Conservation (phyloP, 345 rosid species). For the Geranium brycei region DNA sequence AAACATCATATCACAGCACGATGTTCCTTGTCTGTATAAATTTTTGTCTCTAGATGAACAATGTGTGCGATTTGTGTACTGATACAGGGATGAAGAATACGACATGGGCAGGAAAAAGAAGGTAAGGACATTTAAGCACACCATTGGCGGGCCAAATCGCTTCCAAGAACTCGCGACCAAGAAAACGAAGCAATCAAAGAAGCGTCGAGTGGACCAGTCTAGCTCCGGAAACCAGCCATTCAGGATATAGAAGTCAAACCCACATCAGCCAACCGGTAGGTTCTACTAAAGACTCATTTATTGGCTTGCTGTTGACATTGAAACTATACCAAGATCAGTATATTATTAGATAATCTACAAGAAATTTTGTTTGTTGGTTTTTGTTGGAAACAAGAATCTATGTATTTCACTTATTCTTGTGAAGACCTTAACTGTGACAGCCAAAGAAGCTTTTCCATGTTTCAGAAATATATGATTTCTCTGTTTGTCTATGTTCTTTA, state of each 20-base stretch:
- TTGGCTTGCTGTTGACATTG: constrained; percentile 2
- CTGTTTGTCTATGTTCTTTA: too few relatives aligned
- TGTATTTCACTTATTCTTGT: too few relatives aligned
- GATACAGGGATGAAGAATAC: constrained; percentile 80
- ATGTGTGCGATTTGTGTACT: constrained; percentile 3
- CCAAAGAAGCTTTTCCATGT: too few relatives aligned
- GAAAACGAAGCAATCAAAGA: constrained; percentile 27
- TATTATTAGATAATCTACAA: too few relatives aligned
- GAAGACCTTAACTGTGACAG: too few relatives aligned
- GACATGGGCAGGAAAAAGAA: constrained; percentile 91
- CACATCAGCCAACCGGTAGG: too few relatives aligned
- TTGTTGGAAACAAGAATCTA: too few relatives aligned
- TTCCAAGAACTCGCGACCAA: constrained; percentile 56
- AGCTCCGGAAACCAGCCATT: constrained; percentile 32
- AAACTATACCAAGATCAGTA: too few relatives aligned
- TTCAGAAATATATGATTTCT: too few relatives aligned
- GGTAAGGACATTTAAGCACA: constrained; percentile 28
- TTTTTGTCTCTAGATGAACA: not conserved
- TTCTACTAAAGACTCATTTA: constrained; percentile 9
- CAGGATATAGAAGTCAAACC: constrained; percentile 27
- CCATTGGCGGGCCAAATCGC: constrained; percentile 48
- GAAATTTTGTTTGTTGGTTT: too few relatives aligned
- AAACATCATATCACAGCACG: not conserved
- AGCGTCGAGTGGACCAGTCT: constrained; percentile 19
- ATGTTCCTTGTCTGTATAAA: not conserved